Evolutionary conservation across 1,284 basidiomycete species (phyloP), one percentile per base, ranked within the genome.

Genomic region (Boletellus deceptivus): DNA sequence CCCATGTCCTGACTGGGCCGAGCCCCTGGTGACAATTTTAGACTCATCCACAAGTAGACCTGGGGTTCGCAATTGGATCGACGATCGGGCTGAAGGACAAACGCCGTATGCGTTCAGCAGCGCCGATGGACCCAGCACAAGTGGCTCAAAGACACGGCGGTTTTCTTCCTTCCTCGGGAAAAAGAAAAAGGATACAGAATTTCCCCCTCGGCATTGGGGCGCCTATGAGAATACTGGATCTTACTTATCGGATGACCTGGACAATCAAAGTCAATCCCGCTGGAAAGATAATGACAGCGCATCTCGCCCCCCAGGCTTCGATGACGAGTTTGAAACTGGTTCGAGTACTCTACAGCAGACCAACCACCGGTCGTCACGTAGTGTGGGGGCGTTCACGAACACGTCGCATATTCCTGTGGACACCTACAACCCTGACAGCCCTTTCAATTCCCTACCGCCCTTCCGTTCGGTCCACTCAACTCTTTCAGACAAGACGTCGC

Each of bases 1-100:
- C 40, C 78, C 84, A 17, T 79, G 83, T 3, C 93, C 93, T 0
- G 72, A 80, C 3, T 97, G 91, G 89, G 86, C 93, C 1, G 70
- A 77, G 37, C 67, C 76, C 3, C 77, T 98, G 34, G 84, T 91
- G 54, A 78, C 80, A 51, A 86, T 86, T 2, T 75, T 98, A 20
- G 83, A 91, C 50, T 68, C 77, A 14, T 86, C 84, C 58, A 91
- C 89, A 3, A 82, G 85, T 18, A 66, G 86, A 60, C 86, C 89
- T 0, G 85, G 83, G 8, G 77, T 75, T 42, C 77, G 82, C 33
- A 72, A 72, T 43, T 93, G 90, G 91, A 69, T 89, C 3, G 66
- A 84, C 29, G 86, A 89, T 44, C 56, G 64, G 41, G 55, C 56
- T 17, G 65, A 67, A 55, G 72, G 67, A 52, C 66, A 68, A 55